Conservation (phyloP, 148 eudicot species). For the Silene uniflora region DNA sequence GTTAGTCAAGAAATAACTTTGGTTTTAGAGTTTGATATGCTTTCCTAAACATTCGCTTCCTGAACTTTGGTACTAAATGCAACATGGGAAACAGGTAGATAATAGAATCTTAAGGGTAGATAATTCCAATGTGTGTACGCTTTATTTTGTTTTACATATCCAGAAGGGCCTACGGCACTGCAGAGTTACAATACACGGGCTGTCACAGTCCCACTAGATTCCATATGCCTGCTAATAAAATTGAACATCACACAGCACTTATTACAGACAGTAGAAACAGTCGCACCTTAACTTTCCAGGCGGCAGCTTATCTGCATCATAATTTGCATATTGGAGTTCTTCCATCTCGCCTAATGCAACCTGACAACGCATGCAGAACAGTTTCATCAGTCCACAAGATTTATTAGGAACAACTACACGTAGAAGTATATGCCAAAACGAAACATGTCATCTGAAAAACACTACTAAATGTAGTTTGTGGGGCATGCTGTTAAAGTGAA, state of each 20-base stretch:
- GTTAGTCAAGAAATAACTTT: too few relatives aligned
- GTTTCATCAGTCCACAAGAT: not conserved
- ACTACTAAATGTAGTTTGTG: not conserved
- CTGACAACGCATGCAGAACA: conserved; percentile 30
- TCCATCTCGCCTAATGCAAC: conserved; percentile 97
- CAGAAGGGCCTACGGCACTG: not conserved
- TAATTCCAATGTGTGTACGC: too few relatives aligned
- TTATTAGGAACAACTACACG: not conserved
- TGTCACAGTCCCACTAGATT: too few relatives aligned
- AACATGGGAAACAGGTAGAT: not conserved
- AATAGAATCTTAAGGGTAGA: too few relatives aligned
- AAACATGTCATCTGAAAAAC: not conserved
- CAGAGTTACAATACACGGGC: not conserved
- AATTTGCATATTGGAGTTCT: conserved; percentile 64
- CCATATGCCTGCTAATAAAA: too few relatives aligned
- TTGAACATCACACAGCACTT: not conserved
- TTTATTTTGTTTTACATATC: too few relatives aligned
- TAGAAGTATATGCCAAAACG: not conserved
- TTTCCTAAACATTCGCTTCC: not conserved
- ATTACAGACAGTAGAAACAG: not conserved
- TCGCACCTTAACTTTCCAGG: conserved; percentile 79
- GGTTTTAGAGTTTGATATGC: not conserved
- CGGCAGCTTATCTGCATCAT: conserved; percentile 85
- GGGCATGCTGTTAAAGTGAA: not conserved
- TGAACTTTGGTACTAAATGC: not conserved